A percentile compares a stretch with the other conserved stretches of the same genome.
These are phyloP conservation scores for Meira miltonrushii DNA, from an alignment of 1,284 basidiomycete species.

Conservation along the genomic window DNA sequence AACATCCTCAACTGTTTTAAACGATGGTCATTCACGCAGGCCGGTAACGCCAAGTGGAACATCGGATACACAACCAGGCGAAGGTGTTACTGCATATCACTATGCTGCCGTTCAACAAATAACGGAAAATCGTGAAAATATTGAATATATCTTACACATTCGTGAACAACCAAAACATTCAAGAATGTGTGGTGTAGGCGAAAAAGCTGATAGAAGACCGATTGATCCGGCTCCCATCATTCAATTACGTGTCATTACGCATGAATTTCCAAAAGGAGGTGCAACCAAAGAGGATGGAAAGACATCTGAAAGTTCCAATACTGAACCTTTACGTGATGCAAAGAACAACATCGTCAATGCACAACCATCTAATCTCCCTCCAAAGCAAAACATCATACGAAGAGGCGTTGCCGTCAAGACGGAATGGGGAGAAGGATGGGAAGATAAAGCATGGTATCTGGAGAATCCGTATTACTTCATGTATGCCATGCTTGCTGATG, in stretches of 20 bases:
- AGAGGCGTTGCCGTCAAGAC: conserved; percentile 37
- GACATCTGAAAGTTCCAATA: background rate
- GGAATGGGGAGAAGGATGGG: conserved; percentile 39
- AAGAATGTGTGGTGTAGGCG: conserved; percentile 54
- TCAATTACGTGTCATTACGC: conserved; percentile 76
- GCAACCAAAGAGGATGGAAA: too few species aligned
- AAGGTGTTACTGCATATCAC: conserved; percentile 29
- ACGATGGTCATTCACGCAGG: too few species aligned
- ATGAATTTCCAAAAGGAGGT: conserved; percentile 17
- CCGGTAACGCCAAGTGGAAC: conserved; percentile 1
- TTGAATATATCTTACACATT: conserved; percentile 42
- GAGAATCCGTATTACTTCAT: conserved; percentile 49
- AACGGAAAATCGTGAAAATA: conserved; percentile 30
- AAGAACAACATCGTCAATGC: background rate
- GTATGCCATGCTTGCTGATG: conserved; percentile 48
- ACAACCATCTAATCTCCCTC: background rate
- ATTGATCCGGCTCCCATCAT: conserved; percentile 95
- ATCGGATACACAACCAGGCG: background rate
- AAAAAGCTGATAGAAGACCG: conserved; percentile 80
- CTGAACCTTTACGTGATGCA: conserved; percentile 7
- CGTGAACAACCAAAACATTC: conserved; percentile 49
- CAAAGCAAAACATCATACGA: conserved; percentile 13
- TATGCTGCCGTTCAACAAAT: conserved; percentile 39
- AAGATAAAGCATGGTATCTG: conserved; percentile 49
- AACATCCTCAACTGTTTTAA: too few species aligned